These are phyloP conservation scores for Lentithecium fluviatile DNA, from an alignment of 495 filamentous ascomycete genomes.

Conservation along the genomic window DNA sequence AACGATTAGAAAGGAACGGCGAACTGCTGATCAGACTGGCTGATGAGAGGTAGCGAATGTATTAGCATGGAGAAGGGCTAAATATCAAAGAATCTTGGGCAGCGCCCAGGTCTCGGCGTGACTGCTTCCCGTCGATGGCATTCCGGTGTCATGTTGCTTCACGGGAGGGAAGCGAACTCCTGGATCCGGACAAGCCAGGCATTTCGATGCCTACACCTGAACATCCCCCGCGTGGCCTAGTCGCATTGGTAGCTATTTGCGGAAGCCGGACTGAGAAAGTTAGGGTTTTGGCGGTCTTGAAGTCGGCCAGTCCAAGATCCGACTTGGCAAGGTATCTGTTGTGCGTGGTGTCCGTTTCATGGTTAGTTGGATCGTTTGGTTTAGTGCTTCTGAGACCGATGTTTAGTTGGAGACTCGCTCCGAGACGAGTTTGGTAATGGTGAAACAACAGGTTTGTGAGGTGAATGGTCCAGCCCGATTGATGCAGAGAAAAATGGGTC, in stretches of 20 bases:
- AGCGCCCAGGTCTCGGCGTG: conserved; percentile 1
- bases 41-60: conserved; percentile 1
- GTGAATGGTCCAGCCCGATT: neutral
- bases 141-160: conserved; percentile 10
- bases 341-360: conserved; percentile 18
- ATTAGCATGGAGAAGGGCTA: conserved; percentile 2
- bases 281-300: neutral
- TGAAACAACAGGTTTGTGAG: conserved; percentile 3
- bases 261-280: conserved; percentile 1
- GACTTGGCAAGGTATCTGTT: conserved; percentile 17
- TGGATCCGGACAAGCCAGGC: conserved; percentile 6
- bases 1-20: conserved; percentile 22
- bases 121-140: neutral
- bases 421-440: conserved; percentile 8
- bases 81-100: conserved; percentile 7
- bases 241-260: neutral
- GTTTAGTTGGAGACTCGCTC: conserved; percentile 6
- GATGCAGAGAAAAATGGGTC: neutral
- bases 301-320: conserved; percentile 7
- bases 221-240: neutral
- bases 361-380: conserved; percentile 11
- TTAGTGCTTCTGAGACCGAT: conserved; percentile 15
- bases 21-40: conserved; percentile 27
- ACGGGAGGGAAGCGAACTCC: neutral
- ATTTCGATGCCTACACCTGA: conserved; percentile 4